A percentile compares a stretch with the other conserved stretches of the same genome.
phyloP scores from a whole-genome alignment of 371 early-diverging fungal genomes.

The Actinomortierella ambigua region DNA sequence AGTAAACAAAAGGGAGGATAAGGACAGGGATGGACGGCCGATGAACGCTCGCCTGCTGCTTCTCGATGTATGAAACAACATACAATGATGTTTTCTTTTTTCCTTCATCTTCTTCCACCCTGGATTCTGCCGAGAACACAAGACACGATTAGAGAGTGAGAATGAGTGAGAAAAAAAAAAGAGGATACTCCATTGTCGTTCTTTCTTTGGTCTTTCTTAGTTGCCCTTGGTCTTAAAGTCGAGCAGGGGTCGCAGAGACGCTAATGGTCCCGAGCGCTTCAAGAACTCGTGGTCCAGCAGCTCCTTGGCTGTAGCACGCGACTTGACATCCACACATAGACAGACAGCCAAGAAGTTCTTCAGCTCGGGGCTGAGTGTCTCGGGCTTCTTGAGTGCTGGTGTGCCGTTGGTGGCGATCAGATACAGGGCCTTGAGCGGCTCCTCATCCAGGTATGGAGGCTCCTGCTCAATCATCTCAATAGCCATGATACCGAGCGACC shows the following conservation, averaged over 20 bases:
- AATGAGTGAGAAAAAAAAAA: neutral
- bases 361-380: slow-evolving; percentile 78
- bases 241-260: slow-evolving; percentile 34
- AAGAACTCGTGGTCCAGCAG: slow-evolving; percentile 82
- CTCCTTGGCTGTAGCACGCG: slow-evolving; percentile 86
- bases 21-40: too few species aligned
- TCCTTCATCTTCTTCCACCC: neutral
- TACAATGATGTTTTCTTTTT: neutral
- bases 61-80: too few species aligned
- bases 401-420: slow-evolving; percentile 97
- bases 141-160: neutral
- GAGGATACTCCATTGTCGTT: neutral
- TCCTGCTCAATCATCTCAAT: slow-evolving; percentile 98
- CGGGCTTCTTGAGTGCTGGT: slow-evolving; percentile 90
- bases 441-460: slow-evolving; percentile 97
- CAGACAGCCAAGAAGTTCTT: slow-evolving; percentile 89
- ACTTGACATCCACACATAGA: slow-evolving; percentile 88
- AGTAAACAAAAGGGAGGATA: too few species aligned
- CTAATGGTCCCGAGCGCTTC: slow-evolving; percentile 42
- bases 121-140: neutral
- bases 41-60: too few species aligned
- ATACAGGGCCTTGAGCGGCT: slow-evolving; percentile 93
- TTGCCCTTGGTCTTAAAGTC: slow-evolving; percentile 19
- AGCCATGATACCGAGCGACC: slow-evolving; percentile 95
- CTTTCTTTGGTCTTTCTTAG: neutral